These are phyloP conservation scores for Zygnema circumcarinatum DNA, from an alignment of 139 green algal species.

Conservation along the genomic window DNA sequence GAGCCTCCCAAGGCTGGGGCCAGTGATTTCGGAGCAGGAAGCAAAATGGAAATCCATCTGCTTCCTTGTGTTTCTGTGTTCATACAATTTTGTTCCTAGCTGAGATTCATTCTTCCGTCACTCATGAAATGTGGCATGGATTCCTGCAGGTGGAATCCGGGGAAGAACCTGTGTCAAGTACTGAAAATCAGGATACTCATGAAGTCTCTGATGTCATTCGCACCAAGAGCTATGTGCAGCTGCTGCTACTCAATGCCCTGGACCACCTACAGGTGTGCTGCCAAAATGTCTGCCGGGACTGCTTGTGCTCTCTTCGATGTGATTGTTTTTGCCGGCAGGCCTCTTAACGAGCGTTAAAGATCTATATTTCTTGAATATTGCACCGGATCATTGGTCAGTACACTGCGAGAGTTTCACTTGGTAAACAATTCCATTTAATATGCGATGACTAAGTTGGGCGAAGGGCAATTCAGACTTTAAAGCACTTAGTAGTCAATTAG, in stretches of 20 bases:
- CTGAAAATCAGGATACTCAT: neutral
- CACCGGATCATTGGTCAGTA: too few species aligned
- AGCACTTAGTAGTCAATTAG: too few species aligned
- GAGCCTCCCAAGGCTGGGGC: too few species aligned
- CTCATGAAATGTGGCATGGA: neutral
- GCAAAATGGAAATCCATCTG: too few species aligned
- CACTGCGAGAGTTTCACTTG: too few species aligned
- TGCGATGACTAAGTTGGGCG: too few species aligned
- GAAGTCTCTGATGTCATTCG: slow-evolving; percentile 9
- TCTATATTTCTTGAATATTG: neutral
- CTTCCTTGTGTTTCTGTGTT: neutral
- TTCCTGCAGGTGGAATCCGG: too few species aligned
- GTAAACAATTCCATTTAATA: too few species aligned
- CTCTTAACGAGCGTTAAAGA: neutral
- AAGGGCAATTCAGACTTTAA: too few species aligned
- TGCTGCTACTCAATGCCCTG: slow-evolving; percentile 46
- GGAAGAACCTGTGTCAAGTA: too few species aligned
- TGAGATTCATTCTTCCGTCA: neutral
- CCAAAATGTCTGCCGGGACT: too few species aligned
- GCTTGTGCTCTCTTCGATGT: neutral
- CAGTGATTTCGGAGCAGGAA: too few species aligned
- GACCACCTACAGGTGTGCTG: slow-evolving; percentile 16
- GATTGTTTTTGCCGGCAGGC: neutral
- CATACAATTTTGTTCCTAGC: neutral
- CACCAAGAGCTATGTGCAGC: slow-evolving; percentile 51